phyloP scores from a whole-genome alignment of 768 basidiomycete species.

The Naematelia aurantialba region DNA sequence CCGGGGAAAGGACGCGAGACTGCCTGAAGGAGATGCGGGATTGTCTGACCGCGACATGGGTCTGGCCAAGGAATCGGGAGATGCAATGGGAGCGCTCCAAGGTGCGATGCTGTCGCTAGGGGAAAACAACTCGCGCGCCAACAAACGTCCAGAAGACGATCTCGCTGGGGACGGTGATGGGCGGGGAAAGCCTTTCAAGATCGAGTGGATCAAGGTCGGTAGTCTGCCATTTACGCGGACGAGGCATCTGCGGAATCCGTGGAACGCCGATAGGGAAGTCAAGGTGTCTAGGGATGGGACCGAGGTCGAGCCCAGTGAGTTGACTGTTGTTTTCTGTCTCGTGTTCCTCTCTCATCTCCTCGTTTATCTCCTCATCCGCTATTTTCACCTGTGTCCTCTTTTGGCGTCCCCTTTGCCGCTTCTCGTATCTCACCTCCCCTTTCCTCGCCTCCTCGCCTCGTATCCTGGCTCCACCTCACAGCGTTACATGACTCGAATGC shows the following conservation, averaged over 20 bases:
- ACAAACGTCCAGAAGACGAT: slow-evolving; percentile 33
- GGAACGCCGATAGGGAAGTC: slow-evolving; percentile 71
- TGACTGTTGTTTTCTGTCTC: too few species aligned
- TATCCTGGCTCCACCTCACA: not conserved
- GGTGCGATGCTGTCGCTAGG: slow-evolving; percentile 14
- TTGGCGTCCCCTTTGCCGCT: not conserved
- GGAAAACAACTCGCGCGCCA: slow-evolving; percentile 10
- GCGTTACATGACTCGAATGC: not conserved
- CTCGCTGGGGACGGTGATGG: slow-evolving; percentile 58
- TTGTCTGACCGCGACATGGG: too few species aligned
- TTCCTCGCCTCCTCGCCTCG: too few species aligned
- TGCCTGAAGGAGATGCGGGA: too few species aligned
- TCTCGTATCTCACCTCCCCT: too few species aligned
- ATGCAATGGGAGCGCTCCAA: too few species aligned
- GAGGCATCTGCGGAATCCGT: slow-evolving; percentile 79
- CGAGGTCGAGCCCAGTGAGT: slow-evolving; percentile 72
- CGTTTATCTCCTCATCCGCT: not conserved
- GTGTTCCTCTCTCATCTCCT: slow-evolving; percentile 3
- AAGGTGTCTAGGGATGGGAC: slow-evolving; percentile 77
- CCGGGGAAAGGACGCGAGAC: too few species aligned
- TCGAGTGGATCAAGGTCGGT: slow-evolving; percentile 75
- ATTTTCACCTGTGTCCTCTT: not conserved
- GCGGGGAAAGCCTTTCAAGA: slow-evolving; percentile 79
- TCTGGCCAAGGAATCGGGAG: too few species aligned
- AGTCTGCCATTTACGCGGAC: slow-evolving; percentile 71